Percentiles rank a stretch among this genome's conserved stretches.
Conservation (phyloP, 129 eudicot species). For the Gnaphalium uliginosum region DNA sequence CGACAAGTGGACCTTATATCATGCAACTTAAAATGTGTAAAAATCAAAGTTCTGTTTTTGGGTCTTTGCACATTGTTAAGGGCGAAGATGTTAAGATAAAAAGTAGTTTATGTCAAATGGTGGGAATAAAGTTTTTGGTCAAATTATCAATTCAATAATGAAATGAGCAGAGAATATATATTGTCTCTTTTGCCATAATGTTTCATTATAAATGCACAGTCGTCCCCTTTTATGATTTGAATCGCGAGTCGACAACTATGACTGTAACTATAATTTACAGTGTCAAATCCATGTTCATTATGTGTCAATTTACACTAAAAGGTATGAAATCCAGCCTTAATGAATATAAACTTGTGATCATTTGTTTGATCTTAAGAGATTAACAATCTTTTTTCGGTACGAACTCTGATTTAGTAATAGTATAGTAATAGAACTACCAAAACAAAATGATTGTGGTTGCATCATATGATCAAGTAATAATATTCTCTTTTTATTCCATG, state of each 20-base stretch:
- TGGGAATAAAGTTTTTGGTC: background rate
- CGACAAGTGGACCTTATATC: too few relatives aligned
- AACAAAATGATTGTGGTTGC: background rate
- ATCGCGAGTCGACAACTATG: too few relatives aligned
- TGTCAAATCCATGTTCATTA: background rate
- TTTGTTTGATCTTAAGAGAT: background rate
- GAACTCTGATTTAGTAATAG: background rate
- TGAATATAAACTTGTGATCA: background rate
- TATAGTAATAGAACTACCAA: too few relatives aligned
- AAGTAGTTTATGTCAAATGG: background rate
- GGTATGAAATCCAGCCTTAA: background rate
- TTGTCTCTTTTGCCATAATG: background rate
- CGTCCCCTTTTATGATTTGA: too few relatives aligned
- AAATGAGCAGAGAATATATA: too few relatives aligned
- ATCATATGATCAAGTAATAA: background rate
- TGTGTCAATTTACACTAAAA: too few relatives aligned
- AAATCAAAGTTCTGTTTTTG: background rate
- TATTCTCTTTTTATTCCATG: slow-evolving; percentile 5
- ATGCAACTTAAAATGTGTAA: background rate
- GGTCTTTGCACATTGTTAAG: background rate
- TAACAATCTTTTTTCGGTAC: background rate
- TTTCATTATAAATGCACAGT: background rate
- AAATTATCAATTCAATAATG: too few relatives aligned
- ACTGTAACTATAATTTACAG: too few relatives aligned
- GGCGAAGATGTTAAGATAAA: background rate